These are phyloP conservation scores for Geotrichum ghanense DNA, from an alignment of 805 yeast species.

Conservation along the genomic window DNA sequence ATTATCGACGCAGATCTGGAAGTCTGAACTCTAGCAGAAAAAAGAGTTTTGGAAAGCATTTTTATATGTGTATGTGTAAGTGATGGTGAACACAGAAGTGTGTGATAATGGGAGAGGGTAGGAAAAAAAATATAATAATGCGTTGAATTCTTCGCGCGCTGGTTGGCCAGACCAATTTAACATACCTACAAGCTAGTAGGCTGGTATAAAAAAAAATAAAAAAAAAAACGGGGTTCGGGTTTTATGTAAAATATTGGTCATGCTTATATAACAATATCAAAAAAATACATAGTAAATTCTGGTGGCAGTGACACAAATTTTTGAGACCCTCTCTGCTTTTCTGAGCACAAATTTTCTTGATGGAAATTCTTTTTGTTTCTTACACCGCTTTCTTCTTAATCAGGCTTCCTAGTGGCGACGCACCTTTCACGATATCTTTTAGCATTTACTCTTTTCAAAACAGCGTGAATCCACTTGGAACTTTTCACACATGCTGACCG, in stretches of 20 bases:
- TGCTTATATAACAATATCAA: too few relatives aligned
- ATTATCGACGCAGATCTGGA: background rate
- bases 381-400: background rate
- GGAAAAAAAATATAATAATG: background rate
- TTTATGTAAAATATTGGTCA: too few relatives aligned
- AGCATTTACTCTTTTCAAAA: background rate
- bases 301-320: slow-evolving; percentile 1
- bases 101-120: too few relatives aligned
- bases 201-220: too few relatives aligned
- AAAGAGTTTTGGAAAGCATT: background rate
- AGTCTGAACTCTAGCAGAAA: background rate
- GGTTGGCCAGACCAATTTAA: background rate
- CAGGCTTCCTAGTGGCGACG: background rate
- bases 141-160: background rate
- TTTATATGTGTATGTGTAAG: background rate
- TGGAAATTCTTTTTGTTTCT: background rate
- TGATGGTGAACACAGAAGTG: too few relatives aligned
- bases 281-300: background rate
- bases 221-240: too few relatives aligned
- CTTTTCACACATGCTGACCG: background rate
- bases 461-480: background rate
- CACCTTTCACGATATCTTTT: background rate
- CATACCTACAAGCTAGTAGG: too few relatives aligned
- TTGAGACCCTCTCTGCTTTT: background rate
- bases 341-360: background rate